These are phyloP conservation scores for Echinochloa phyllopogon DNA, from an alignment of 176 grass and related monocot genomes.

Conservation along the genomic window DNA sequence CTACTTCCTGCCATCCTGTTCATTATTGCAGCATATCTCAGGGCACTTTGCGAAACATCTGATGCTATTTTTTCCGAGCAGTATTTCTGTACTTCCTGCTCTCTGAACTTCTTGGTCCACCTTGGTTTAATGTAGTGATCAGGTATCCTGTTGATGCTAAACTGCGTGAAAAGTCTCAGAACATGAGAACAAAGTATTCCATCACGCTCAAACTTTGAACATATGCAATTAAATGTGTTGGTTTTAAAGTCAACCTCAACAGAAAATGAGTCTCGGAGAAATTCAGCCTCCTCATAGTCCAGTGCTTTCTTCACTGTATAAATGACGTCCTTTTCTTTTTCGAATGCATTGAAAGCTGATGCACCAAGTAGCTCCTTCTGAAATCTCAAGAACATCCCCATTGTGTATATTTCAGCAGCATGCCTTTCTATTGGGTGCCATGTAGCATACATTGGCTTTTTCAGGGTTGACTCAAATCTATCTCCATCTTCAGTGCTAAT, in stretches of 20 bases:
- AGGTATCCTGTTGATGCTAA: slow-evolving; percentile 1
- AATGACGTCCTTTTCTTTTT: background rate
- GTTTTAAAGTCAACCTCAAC: background rate
- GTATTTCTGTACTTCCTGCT: background rate
- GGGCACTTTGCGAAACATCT: background rate
- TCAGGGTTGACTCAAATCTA: background rate
- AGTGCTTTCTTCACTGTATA: slow-evolving; percentile 4
- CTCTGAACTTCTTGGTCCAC: slow-evolving; percentile 31
- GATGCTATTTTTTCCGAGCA: background rate
- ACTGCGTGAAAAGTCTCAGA: slow-evolving; percentile 37
- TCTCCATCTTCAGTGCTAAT: slow-evolving; percentile 8
- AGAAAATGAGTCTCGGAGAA: background rate
- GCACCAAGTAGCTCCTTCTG: background rate
- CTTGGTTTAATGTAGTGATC: slow-evolving; percentile 17
- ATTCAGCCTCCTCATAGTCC: background rate
- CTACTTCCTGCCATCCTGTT: background rate
- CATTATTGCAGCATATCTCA: background rate
- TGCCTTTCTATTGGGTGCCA: slow-evolving; percentile 4
- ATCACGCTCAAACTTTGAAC: slow-evolving; percentile 32
- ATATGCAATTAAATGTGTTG: slow-evolving; percentile 16
- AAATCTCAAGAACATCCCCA: slow-evolving; percentile 1
- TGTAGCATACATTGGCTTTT: background rate
- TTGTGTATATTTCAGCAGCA: background rate
- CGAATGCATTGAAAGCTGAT: background rate
- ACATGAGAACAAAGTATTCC: slow-evolving; percentile 37